Evolutionary conservation across 2,329 filamentous ascomycete genomes (phyloP), one percentile per base, ranked within the genome.

Genomic region (Diaporthe citriasiana): DNA sequence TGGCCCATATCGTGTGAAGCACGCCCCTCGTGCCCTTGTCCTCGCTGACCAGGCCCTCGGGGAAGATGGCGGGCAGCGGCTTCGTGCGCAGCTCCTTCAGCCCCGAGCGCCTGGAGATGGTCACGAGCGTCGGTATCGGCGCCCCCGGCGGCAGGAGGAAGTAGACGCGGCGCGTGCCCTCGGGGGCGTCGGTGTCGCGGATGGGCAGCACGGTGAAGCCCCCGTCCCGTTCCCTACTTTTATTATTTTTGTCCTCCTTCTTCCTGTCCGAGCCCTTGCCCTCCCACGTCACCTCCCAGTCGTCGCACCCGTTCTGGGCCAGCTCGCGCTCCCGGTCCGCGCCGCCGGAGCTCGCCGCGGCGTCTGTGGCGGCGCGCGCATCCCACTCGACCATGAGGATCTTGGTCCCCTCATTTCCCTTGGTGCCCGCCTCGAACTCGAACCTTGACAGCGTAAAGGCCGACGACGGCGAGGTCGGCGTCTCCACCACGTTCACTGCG

Each of bases 341-440:
- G n/a, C 15, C 53, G 25, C 27, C 65, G 19, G 59, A 13, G 30
- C 45, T 27, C 56, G 79, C 76, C 10, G 56, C 47, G 0, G 57
- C 65, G n/a, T 60, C 71, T 12, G 55, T 27, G 22, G 74, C 75
- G 55, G 78, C 72, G n/a, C 75, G 74, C 13, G 83, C 81, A 81
- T 94, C 91, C 95, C 95, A 98, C 82, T 98, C 95, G 51, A 97
- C 92, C 94, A 98, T 97, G 78, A 98, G 86, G 76, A 98, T 92
- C 85, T 97, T 98, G 76, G 94, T 97, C 53, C 95, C 95, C 77
- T 95, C 93, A 79, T 94, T 94, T 66, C 91, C 93, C 81, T 89
- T 90, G 40, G 74, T 75, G 47, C 92, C 93, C 0, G 90, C 87
- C 83, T 95, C 93, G 81, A 97, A 97, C 82, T 98, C 95, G 83